These are phyloP conservation scores for Eucalyptus urophylla DNA, from an alignment of 345 rosid genomes.

Conservation along the genomic window DNA sequence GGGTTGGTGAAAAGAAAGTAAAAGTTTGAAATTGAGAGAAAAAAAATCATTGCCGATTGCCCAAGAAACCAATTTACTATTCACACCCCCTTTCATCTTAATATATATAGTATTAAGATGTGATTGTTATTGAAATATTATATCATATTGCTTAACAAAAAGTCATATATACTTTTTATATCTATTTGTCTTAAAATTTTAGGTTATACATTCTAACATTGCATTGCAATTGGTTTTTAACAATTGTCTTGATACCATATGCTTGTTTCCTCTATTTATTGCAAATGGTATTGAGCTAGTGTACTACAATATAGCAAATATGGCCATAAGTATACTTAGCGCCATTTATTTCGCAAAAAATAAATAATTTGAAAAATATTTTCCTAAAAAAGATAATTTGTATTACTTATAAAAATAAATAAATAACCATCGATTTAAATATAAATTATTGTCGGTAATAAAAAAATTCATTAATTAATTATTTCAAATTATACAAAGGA, in stretches of 20 bases:
- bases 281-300: not conserved
- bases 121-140: not conserved
- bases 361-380: not conserved
- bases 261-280: not conserved
- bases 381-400: not conserved
- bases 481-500: not conserved
- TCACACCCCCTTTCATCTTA: not conserved
- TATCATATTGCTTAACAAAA: not conserved
- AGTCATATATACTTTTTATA: not conserved
- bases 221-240: not conserved
- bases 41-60: not conserved
- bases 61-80: not conserved
- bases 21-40: not conserved
- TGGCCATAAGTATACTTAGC: not conserved
- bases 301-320: not conserved
- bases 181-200: not conserved
- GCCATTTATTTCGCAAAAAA: fast-evolving
- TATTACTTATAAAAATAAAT: not conserved
- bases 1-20: not conserved
- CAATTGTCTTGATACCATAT: not conserved
- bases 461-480: not conserved
- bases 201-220: not conserved
- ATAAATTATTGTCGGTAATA: not conserved
- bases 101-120: not conserved
- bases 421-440: fast-evolving